Evolutionary conservation across 495 filamentous ascomycete species (phyloP), one percentile per base, ranked within the genome.

Genomic region (Daldinia caldariorum): DNA sequence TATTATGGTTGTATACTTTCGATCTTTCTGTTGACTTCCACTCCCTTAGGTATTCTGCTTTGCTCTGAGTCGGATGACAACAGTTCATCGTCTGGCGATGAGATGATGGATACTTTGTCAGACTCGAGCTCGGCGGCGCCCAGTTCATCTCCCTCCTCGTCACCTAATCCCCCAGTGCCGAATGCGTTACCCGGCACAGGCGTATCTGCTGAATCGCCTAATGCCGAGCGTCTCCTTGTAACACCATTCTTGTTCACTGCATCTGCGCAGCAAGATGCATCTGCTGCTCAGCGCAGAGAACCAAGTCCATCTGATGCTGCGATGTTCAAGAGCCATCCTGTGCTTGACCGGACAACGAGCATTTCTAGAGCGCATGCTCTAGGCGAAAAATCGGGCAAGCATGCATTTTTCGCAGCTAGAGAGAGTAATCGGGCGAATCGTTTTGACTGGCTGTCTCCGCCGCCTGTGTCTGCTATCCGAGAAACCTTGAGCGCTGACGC

Each of bases 231-330:
- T 1, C 16, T 29, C 18, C 65, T 65, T 8, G 63, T 65, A 16
- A 59, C 66, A 8, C 71, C 56, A 6, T 65, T 35, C 51, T 43
- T 70, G n/a, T 65, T 69, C 51, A 63, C 66, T 9, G 32, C 43
- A 13, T 22, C 51, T 35, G 43, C 51, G 10, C 47, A 51, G 6
- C 63, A 55, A 29, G 37, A 9, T 12, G 55, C 35, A 32, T 16
- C 59, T 34, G 55, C 13, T 49, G 26, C 7, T 49, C 47, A 63
- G 18, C 29, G 58, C 34, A 61, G 80, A 35, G 74, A 79, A 16
- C 75, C 79, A 31, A 81, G 81, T 62, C 81, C 80, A 18, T 82
- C 81, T 12, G 82, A 84, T 72, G 81, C 81, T 55, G 80, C 77
- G 12, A 78, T 83, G 75, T 74, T 79, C 16, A 80, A 81, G 72